These are phyloP conservation scores for Plasmodium fragile DNA, from an alignment of 169 alveolate species.

Conservation along the genomic window DNA sequence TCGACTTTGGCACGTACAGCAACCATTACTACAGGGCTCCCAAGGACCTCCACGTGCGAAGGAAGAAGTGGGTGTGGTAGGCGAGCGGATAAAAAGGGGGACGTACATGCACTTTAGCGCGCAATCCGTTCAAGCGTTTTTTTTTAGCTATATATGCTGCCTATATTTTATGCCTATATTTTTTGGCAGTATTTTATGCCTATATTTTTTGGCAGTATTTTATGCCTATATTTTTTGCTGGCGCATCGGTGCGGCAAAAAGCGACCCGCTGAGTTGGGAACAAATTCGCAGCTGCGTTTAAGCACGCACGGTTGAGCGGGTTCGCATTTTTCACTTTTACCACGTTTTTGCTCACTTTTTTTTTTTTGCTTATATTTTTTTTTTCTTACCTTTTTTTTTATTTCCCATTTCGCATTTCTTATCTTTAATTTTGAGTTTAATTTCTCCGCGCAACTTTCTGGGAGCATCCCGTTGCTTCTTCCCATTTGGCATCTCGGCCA, in stretches of 20 bases:
- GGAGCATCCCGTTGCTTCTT: neutral
- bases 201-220: neutral
- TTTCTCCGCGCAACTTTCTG: neutral
- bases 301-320: neutral
- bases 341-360: neutral
- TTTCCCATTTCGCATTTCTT: neutral
- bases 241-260: neutral
- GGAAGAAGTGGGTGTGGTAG: slow-evolving; percentile 75
- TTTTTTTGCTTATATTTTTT: neutral
- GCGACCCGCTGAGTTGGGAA: neutral
- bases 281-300: neutral
- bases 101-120: neutral
- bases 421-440: neutral
- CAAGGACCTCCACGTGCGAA: slow-evolving; percentile 54
- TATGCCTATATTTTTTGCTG: neutral
- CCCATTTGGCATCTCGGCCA: neutral
- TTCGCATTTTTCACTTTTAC: neutral
- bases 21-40: slow-evolving; percentile 29
- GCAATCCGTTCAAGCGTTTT: neutral
- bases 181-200: neutral
- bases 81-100: too few species aligned
- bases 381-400: neutral
- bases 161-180: neutral
- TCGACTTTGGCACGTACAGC: slow-evolving; percentile 26
- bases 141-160: too few species aligned